These are phyloP conservation scores for Brasilioporus rufonigricans DNA, from an alignment of 768 basidiomycete genomes.

Conservation along the genomic window DNA sequence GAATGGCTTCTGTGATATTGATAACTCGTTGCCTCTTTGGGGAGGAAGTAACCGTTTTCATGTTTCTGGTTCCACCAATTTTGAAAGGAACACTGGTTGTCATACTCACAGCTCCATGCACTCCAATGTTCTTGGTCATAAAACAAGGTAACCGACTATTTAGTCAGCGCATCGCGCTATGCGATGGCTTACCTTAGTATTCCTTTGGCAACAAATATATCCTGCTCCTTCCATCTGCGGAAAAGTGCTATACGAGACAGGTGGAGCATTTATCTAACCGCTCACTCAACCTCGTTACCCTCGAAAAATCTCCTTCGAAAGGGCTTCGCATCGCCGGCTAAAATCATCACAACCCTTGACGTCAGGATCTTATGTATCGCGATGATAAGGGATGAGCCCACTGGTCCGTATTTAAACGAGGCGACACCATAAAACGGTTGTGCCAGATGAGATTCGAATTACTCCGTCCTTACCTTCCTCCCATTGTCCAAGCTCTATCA, in stretches of 20 bases:
- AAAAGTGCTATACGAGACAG: background rate
- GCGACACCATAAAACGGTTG: background rate
- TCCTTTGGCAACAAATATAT: background rate
- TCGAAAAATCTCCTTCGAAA: background rate
- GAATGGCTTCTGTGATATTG: slow-evolving; percentile 11
- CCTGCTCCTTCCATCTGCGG: background rate
- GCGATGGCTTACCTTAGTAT: background rate
- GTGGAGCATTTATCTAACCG: slow-evolving; percentile 14
- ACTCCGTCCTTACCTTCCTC: background rate
- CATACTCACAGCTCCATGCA: slow-evolving; percentile 6
- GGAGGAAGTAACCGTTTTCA: background rate
- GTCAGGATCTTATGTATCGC: slow-evolving; percentile 17
- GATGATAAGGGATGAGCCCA: slow-evolving; percentile 3
- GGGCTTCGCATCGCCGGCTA: background rate
- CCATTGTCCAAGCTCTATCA: slow-evolving; percentile 2
- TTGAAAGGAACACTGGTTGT: background rate
- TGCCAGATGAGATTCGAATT: slow-evolving; percentile 15
- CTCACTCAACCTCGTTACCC: slow-evolving; percentile 6
- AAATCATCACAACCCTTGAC: slow-evolving; percentile 26
- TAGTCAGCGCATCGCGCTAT: background rate
- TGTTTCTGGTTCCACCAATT: no score
- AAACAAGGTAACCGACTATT: background rate
- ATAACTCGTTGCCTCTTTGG: slow-evolving; percentile 16
- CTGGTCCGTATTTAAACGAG: slow-evolving; percentile 23
- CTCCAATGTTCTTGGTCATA: background rate